Evolutionary conservation across 2,329 filamentous ascomycete species (phyloP), one percentile per base, ranked within the genome.

Genomic region (Monosporascus ibericus): DNA sequence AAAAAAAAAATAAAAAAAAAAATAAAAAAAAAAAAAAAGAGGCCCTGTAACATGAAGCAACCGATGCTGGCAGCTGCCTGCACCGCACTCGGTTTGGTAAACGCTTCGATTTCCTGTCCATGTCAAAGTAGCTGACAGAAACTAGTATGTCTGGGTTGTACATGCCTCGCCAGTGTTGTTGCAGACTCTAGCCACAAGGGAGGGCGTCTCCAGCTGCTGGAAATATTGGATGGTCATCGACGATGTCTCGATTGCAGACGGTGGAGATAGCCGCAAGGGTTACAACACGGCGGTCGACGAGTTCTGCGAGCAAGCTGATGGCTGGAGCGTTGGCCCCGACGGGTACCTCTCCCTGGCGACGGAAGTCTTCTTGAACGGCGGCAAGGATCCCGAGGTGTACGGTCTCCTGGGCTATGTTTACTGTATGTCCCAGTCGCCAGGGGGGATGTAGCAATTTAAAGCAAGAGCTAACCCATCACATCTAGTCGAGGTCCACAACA

Each of bases 401-500:
- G 64, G 64, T 14, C 47, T 65, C 20, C 39, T 65, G 11, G 64
- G 64, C n/a, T 66, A 59, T 46, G 61, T 65, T 9, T 65, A 65
- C 42, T 65, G 64, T 66, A 53, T 53, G 60, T 48, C 17, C 37
- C 22, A 17, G 0, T 18, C 11, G 11, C 1, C 30, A 14, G 11
- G 14, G 1, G 30, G 30, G 2, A 34, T 5, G 9, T 34, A 34
- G 30, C 30, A 34, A 14, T 34, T 14, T 34, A 34, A 34, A 34
- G 11, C 9, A 34, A 34, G 30, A 11, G 3, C 48, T 48, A 47
- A 49, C 54, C 44, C 44, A 22, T 17, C 22, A 6, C 18, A n/a
- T 37, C 24, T 48, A 66, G 64, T 65, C 36, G 63, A 66, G 53
- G 59, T 66, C 7, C 64, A 65, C 53, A 66, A 65, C 49, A 65